A percentile compares a stretch with the other conserved stretches of the same genome.
Evolutionary conservation across 805 yeast genomes (phyloP).

Genomic region (Schwanniomyces vanrijiae): DNA sequence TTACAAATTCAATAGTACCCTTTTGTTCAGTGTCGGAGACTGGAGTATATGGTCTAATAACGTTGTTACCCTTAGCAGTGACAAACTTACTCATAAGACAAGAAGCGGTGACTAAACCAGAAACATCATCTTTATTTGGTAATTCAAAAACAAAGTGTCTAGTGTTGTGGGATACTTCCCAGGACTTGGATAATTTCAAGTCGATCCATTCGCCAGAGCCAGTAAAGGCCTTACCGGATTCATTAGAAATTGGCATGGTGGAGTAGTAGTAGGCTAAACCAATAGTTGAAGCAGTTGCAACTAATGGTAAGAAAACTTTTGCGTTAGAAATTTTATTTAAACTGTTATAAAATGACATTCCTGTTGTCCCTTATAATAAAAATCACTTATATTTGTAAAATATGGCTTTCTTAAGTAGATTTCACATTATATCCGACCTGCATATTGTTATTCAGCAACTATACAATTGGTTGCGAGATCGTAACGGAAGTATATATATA

Average conservation of each 20-base stretch:
- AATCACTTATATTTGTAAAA: not conserved
- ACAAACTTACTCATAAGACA: constrained; percentile 77
- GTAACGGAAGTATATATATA: not conserved
- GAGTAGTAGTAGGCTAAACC: constrained; percentile 32
- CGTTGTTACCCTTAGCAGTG: constrained; percentile 81
- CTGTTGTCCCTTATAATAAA: not conserved
- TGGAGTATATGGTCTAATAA: constrained; percentile 90
- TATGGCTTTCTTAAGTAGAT: not conserved
- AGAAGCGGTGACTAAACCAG: constrained; percentile 81
- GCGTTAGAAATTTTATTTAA: constrained; percentile 25
- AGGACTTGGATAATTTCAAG: constrained; percentile 52
- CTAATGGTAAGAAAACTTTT: constrained; percentile 28
- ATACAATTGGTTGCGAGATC: not conserved
- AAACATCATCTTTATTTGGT: constrained; percentile 60
- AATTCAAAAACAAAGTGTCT: constrained; percentile 70
- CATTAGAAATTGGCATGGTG: constrained; percentile 28
- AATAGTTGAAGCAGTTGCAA: constrained; percentile 32
- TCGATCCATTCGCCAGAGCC: constrained; percentile 74
- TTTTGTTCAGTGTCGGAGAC: constrained; percentile 63
- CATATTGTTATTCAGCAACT: not conserved
- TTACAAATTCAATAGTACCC: constrained; percentile 77
- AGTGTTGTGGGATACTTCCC: constrained; percentile 59
- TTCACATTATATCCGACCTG: not conserved
- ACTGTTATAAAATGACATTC: constrained; percentile 21
- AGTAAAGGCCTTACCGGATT: constrained; percentile 48